phyloP scores from a whole-genome alignment of 148 eudicot species.

The Nepenthes gracilis region DNA sequence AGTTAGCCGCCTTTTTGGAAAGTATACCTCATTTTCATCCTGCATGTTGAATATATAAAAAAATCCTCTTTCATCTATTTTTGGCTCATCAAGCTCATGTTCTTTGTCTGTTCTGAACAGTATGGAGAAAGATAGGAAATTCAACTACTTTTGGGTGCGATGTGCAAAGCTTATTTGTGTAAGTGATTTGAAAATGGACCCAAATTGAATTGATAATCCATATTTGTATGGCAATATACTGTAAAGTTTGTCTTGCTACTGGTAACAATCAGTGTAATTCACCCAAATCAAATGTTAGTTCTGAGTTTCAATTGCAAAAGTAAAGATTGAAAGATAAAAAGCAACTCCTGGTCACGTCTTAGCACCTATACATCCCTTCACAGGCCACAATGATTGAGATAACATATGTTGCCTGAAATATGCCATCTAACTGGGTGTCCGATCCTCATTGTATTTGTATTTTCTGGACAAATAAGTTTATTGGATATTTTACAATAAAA shows the following conservation, averaged over 20 bases:
- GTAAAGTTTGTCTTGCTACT: not conserved
- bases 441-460: not conserved
- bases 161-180: constrained; percentile 60
- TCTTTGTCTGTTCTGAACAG: constrained; percentile 14
- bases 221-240: not conserved
- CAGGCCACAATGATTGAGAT: too few relatives aligned
- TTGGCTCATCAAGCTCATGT: not conserved
- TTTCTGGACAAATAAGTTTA: not conserved
- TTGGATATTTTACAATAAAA: too few relatives aligned
- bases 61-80: not conserved
- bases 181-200: constrained; percentile 12
- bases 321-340: too few relatives aligned
- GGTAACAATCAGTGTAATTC: not conserved
- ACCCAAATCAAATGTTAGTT: too few relatives aligned
- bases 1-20: constrained; percentile 59
- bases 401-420: too few relatives aligned
- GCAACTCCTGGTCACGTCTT: too few relatives aligned
- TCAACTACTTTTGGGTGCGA: constrained; percentile 59
- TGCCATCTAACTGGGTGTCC: too few relatives aligned
- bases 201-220: not conserved
- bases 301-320: too few relatives aligned
- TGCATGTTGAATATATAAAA: not conserved
- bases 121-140: constrained; percentile 59
- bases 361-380: too few relatives aligned
- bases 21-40: constrained; percentile 20